Base-by-base conservation (phyloP, 345 rosid genomes). In the Syzygium oleosum region DNA sequence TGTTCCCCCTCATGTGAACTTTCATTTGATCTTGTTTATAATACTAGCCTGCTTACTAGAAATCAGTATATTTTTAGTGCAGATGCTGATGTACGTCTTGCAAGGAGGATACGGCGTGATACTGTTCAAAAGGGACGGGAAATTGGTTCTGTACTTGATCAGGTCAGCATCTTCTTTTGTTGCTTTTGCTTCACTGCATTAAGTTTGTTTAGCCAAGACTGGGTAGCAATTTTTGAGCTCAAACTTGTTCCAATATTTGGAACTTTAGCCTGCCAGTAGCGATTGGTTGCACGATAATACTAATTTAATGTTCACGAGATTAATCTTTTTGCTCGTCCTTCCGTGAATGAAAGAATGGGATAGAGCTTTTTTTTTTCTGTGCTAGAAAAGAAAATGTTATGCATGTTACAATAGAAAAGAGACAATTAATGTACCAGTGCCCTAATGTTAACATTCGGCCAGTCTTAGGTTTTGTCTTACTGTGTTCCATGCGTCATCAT, bases 81-180 rank as follows among this genome's bases (percentile, higher is more conserved):
- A 98, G 99, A 98, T 95, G 96, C 99, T 91, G 99, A 98, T 92
- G 99, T 98, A 87, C 98, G 99, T 80, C 91, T 98, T 93, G 99
- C 98, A 84, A 95, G 99, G 94, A 95, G 99, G 91, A 98, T 98
- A 90, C 93, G 95, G 92, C 94, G 98, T 89, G 99, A 96, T 93
- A 98, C 98, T 68, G 96, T 90, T 83, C 96, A 95, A 89, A 96
- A 96, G 91, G 94, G 95, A 87, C 94, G 98, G 93, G 98, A 96
- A 91, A 95, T 98, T 38, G 96, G 94, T 88, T 77, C 94, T 23
- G 98, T 98, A 77, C 98, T 98, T 89, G 99, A 98, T 92, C 98
- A 98, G 98, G 99, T 98, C 85, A 85, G 91, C 38, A 51, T 80
- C 43, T 54, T 63, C 31, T 51, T 34, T 85, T 88, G 86, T 41